Conservation (phyloP, 331 rosid genomes). For the Pyracantha coccinea region DNA sequence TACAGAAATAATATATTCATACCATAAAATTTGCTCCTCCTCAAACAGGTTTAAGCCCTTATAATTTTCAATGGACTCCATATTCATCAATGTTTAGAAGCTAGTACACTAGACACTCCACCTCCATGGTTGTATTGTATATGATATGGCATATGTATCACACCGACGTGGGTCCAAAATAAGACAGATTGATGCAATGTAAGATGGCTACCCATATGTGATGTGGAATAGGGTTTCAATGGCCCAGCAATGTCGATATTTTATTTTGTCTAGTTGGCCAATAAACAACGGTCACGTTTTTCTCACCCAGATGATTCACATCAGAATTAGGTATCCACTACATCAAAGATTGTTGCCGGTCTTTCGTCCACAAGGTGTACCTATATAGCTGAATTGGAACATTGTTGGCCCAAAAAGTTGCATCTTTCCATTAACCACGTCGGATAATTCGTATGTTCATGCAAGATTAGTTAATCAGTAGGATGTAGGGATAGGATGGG, state of each 20-base stretch:
- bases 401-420: conserved; percentile 2
- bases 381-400: neutral
- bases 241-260: neutral
- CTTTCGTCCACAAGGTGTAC: neutral
- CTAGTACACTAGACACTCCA: neutral
- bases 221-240: neutral
- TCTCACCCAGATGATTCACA: neutral
- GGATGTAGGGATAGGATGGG: neutral
- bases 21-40: neutral
- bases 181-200: neutral
- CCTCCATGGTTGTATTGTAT: neutral
- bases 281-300: conserved; percentile 9
- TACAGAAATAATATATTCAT: neutral
- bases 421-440: neutral
- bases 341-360: neutral
- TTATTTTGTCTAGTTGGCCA: neutral
- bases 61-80: neutral
- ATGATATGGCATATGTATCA: neutral
- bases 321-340: neutral
- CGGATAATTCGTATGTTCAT: neutral
- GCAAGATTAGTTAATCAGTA: neutral
- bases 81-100: neutral
- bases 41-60: too few species aligned
- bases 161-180: neutral
- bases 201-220: neutral